A percentile compares a stretch with the other conserved stretches of the same genome.
phyloP scores from a whole-genome alignment of 768 basidiomycete genomes.

The Rhizopogon vinicolor region DNA sequence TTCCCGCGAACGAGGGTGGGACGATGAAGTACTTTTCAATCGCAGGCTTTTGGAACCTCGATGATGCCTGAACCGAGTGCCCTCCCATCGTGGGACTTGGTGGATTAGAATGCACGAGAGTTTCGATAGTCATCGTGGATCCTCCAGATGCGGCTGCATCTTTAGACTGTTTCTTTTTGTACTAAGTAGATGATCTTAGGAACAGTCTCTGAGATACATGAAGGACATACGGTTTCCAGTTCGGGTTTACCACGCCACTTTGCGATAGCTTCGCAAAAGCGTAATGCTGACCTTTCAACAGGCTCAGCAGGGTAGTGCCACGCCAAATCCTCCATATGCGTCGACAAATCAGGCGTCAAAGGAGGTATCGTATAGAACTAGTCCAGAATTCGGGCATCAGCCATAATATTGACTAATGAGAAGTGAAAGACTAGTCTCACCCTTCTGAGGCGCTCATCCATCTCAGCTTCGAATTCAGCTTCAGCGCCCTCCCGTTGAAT shows the following conservation, averaged over 20 bases:
- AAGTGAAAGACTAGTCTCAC: slow-evolving; percentile 36
- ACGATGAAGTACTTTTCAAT: slow-evolving; percentile 35
- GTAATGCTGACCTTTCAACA: slow-evolving; percentile 69
- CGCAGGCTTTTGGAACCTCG: slow-evolving; percentile 24
- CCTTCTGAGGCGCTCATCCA: slow-evolving; percentile 64
- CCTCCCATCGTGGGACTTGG: slow-evolving; percentile 46
- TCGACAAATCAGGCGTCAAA: slow-evolving; percentile 68
- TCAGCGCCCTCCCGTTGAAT: slow-evolving; percentile 47
- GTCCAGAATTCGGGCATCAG: slow-evolving; percentile 3
- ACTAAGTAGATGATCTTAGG: slow-evolving; percentile 33
- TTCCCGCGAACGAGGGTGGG: slow-evolving; percentile 11
- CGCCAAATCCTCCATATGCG: slow-evolving; percentile 68
- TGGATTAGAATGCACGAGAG: slow-evolving; percentile 67
- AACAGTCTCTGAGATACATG: slow-evolving; percentile 12
- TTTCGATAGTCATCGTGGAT: slow-evolving; percentile 53
- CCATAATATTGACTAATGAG: neutral
- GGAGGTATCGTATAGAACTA: slow-evolving; percentile 78
- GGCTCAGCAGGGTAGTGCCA: slow-evolving; percentile 81
- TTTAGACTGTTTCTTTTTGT: slow-evolving; percentile 46
- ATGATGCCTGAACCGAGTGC: slow-evolving; percentile 9
- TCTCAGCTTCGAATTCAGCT: slow-evolving; percentile 69
- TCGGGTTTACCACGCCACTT: slow-evolving; percentile 85
- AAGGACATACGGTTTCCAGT: slow-evolving; percentile 57
- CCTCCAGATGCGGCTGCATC: slow-evolving; percentile 26
- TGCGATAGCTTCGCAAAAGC: slow-evolving; percentile 79